Evolutionary conservation across 345 rosid species (phyloP).

Genomic region (Ceriops decandra): DNA sequence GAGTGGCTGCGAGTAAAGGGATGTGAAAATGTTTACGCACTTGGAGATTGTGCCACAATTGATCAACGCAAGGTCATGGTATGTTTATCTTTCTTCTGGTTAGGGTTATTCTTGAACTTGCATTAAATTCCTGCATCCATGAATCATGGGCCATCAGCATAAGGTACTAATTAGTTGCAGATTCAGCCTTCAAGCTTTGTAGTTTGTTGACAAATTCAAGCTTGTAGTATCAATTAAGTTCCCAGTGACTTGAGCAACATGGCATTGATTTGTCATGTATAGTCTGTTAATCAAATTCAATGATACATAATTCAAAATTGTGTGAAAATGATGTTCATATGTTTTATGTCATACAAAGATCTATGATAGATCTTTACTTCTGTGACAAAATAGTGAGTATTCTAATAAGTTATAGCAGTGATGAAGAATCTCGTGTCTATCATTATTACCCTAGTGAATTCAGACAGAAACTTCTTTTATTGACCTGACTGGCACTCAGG

Average conservation of each 20-base stretch:
- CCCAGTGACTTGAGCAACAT: too few relatives aligned
- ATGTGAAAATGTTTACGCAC: slow-evolving; percentile 68
- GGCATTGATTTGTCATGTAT: too few relatives aligned
- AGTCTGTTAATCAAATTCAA: neutral
- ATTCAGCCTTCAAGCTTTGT: neutral
- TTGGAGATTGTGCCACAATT: slow-evolving; percentile 94
- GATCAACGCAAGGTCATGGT: slow-evolving; percentile 89
- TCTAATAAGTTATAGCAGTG: too few relatives aligned
- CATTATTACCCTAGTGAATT: neutral
- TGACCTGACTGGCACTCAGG: neutral
- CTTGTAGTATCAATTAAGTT: too few relatives aligned
- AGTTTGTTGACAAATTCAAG: neutral
- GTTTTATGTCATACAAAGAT: too few relatives aligned
- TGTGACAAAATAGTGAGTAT: neutral
- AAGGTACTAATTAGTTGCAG: neutral
- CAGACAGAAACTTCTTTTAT: neutral
- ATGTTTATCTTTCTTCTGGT: slow-evolving; percentile 20
- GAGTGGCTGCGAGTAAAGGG: slow-evolving; percentile 94
- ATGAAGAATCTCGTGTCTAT: too few relatives aligned
- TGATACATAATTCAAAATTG: neutral
- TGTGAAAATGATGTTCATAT: neutral
- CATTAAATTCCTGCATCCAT: neutral
- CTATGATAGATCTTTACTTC: slow-evolving; percentile 2
- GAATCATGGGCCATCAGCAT: neutral
- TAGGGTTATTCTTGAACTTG: neutral